Conservation (phyloP, 139 green algal species). For the Zygnema circumcarinatum region DNA sequence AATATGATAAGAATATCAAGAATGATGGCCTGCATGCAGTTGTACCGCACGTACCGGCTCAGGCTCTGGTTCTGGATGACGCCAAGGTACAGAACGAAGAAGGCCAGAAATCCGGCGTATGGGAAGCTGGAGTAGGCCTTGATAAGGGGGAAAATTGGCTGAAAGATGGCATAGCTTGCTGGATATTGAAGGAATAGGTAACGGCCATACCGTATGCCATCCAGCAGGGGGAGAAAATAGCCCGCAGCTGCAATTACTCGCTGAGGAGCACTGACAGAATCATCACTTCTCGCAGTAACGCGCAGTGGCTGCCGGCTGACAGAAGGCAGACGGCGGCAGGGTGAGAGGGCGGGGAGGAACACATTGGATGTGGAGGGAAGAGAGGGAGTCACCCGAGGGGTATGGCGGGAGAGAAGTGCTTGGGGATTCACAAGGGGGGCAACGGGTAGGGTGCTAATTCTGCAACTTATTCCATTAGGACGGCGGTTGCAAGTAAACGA, state of each 20-base stretch:
- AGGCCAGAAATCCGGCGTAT: conserved; percentile 44
- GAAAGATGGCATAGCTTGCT: conserved; percentile 14
- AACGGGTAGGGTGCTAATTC: too few relatives aligned
- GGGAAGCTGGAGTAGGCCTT: conserved; percentile 36
- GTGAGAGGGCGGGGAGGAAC: neutral
- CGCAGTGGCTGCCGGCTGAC: neutral
- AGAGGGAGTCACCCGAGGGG: too few relatives aligned
- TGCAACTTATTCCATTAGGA: too few relatives aligned
- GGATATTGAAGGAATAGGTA: conserved; percentile 60
- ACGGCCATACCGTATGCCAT: conserved; percentile 55
- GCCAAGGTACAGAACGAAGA: conserved; percentile 56
- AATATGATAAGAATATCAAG: conserved; percentile 67
- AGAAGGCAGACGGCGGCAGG: neutral
- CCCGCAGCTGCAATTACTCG: conserved; percentile 46
- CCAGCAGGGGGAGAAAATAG: conserved; percentile 64
- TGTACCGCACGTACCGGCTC: conserved; percentile 64
- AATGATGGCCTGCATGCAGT: conserved; percentile 66
- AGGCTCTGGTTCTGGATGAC: conserved; percentile 61
- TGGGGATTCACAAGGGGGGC: too few relatives aligned
- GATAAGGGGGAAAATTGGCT: conserved; percentile 41
- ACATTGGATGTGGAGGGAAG: neutral
- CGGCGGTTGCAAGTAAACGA: too few relatives aligned
- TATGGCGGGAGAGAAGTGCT: too few relatives aligned
- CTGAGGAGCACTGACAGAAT: conserved; percentile 17
- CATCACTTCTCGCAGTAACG: neutral